Conservation (phyloP, 2,329 filamentous ascomycete genomes). For the Trichoderma asperellum region DNA sequence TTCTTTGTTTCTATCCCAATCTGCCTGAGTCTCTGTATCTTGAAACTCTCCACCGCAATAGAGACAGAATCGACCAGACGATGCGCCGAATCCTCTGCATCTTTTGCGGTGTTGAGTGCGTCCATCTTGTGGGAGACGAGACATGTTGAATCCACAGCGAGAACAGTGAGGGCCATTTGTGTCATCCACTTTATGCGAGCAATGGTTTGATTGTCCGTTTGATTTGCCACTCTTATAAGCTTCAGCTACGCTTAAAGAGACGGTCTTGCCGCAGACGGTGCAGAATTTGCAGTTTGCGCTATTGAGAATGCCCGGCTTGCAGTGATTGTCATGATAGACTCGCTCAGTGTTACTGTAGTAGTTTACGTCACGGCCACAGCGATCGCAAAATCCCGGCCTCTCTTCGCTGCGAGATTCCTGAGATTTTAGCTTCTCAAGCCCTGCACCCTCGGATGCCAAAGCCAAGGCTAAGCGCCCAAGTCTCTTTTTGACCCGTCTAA, state of each 20-base stretch:
- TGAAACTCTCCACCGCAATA: slow-evolving; percentile 25
- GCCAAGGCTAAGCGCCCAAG: background rate
- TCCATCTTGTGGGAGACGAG: background rate
- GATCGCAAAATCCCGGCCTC: slow-evolving; percentile 21
- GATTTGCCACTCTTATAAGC: slow-evolving; percentile 9
- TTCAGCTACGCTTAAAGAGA: slow-evolving; percentile 8
- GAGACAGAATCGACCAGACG: slow-evolving; percentile 21
- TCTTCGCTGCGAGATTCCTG: background rate
- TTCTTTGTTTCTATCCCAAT: slow-evolving; percentile 15
- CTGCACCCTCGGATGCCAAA: background rate
- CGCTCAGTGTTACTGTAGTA: slow-evolving; percentile 23
- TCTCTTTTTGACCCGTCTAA: background rate
- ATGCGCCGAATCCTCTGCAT: slow-evolving; percentile 11
- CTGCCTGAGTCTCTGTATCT: background rate
- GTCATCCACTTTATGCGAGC: slow-evolving; percentile 6
- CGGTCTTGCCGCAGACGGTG: slow-evolving; percentile 22
- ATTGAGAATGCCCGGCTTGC: slow-evolving; percentile 4
- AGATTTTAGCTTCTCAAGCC: background rate
- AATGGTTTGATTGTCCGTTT: background rate
- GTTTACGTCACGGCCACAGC: slow-evolving; percentile 21
- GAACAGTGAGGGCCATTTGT: slow-evolving; percentile 9
- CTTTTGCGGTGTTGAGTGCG: background rate
- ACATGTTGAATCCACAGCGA: slow-evolving; percentile 19
- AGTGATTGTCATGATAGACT: slow-evolving; percentile 25
- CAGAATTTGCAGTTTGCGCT: slow-evolving; percentile 29